Base-by-base conservation (phyloP, 2,329 filamentous ascomycete genomes). In the Pezicula radicicola region DNA sequence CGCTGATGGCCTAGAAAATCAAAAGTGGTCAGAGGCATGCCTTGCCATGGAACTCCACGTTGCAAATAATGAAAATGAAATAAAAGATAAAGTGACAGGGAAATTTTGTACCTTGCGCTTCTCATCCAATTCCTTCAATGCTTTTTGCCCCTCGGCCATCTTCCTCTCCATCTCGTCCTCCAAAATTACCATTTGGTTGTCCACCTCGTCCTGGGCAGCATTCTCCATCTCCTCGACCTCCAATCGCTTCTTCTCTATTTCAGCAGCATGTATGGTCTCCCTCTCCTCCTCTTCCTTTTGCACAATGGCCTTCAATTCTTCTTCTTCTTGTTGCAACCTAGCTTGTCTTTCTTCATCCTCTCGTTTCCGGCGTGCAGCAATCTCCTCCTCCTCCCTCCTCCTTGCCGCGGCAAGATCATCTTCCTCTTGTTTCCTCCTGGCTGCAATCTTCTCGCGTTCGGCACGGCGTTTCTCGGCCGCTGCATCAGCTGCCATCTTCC, bases 161-260 rank as follows among this genome's bases (percentile, higher is more conserved):
- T 46, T 57, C 18, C 42, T 53, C 25, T 64, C 60, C 47, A 62
- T 63, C 50, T 65, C 61, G 41, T 63, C 58, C 41, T 66, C 63
- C 18, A 64, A 42, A 18, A 40, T 53, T 39, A 64, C 61, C 36
- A 65, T 50, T 43, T 63, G 53, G 27, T 40, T 48, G 25, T 65
- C 63, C 2, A 60, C 54, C 27, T 55, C 52, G 27, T 59, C 58
- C 2, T 51, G 52, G 1, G 62, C 43, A 16, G 30, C 49, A 41
- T 52, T 53, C 28, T 62, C 55, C 9, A 48, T 46, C 18, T 55
- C 48, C 25, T 63, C 55, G 18, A 53, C 48, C 37, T 64, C 55
- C 10, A 19, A 47, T 28, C 50, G 51, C 21, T 48, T 52, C 28
- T 52, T 48, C 33, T 59, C 59, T 49, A 62, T 58, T 33, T 63